A percentile compares a stretch with the other conserved stretches of the same genome.
phyloP scores from a whole-genome alignment of 2,329 filamentous ascomycete genomes.

The Fusarium sp. region DNA sequence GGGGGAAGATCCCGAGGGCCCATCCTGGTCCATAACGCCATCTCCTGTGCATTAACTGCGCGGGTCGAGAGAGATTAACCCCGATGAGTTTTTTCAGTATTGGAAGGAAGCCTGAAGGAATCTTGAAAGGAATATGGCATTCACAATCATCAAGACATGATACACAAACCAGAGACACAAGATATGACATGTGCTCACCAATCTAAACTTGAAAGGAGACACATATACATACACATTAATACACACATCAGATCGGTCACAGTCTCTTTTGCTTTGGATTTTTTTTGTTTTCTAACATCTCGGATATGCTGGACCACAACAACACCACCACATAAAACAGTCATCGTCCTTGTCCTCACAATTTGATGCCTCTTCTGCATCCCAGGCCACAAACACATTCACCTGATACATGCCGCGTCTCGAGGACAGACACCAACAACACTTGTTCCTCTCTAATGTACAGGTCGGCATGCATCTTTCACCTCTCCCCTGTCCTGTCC shows the following conservation, averaged over 20 bases:
- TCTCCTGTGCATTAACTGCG: neutral
- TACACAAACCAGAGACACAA: neutral
- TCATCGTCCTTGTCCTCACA: constrained; percentile 18
- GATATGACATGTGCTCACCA: neutral
- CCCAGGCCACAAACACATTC: constrained; percentile 8
- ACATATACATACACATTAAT: neutral
- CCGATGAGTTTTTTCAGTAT: neutral
- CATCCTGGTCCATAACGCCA: neutral
- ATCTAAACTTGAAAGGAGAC: neutral
- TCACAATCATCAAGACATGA: neutral
- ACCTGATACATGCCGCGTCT: constrained; percentile 30
- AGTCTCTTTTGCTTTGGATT: constrained; percentile 32
- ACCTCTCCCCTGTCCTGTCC: neutral
- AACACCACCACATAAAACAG: constrained; percentile 13
- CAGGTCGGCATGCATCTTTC: constrained; percentile 41
- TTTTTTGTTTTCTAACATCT: constrained; percentile 37
- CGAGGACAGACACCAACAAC: constrained; percentile 35
- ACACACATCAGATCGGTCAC: constrained; percentile 27
- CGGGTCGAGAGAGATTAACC: neutral
- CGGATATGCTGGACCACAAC: constrained; percentile 38
- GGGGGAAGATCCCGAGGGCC: neutral
- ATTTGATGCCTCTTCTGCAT: constrained; percentile 5
- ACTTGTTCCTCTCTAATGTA: constrained; percentile 43
- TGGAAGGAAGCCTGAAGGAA: neutral
- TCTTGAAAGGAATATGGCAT: neutral